Base-by-base conservation (phyloP, 768 basidiomycete species). In the Hericium erinaceus region DNA sequence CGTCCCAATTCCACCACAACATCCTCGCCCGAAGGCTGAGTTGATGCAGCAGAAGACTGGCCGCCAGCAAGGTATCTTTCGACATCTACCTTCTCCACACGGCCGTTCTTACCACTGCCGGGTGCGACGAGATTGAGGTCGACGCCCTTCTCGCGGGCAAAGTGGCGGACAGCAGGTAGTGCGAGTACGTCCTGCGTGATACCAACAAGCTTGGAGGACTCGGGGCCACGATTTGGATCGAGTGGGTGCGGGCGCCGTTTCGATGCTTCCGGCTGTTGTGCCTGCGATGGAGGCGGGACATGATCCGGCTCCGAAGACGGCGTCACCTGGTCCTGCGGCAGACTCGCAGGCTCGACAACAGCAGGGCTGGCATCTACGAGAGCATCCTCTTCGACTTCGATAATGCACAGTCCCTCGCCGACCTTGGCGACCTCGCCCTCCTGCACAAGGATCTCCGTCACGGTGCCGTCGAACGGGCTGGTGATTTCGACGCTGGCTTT, bases 401-500 rank as follows among this genome's bases (percentile, higher is more conserved):
- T 91, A 11, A 84, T 63, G 68, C 91, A 94, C 2, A 94, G 74
- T 10, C 82, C 83, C 18, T 79, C 72, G 37, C 92, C 91, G 16
- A 93, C 92, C 66, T 90, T 90, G 18, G 89, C 89, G 16, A 93
- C 77, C 66, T 90, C 81, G 18, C 92, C 92, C 67, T 91, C 89
- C 61, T 84, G 72, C 16, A 92, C 89, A 1, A 90, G 74, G 6
- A 93, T 70, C 61, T 87, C 78, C 60, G 79, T 83, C 50, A 94
- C 73, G 37, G 83, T 73, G 5, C 92, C 92, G 44, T 92, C 86
- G 64, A 79, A 92, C 1, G 92, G 92, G 57, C 85, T 87, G 2
- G 92, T 94, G 56, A 95, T 92, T 69, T 94, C 92, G 24, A 94
- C 91, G 69, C 83, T 87, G 1, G 90, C 91, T 69, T 93, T 93